Base-by-base conservation (phyloP, 225 moss, liverwort and hornwort genomes). In the Pseudoscleropodium purum region DNA sequence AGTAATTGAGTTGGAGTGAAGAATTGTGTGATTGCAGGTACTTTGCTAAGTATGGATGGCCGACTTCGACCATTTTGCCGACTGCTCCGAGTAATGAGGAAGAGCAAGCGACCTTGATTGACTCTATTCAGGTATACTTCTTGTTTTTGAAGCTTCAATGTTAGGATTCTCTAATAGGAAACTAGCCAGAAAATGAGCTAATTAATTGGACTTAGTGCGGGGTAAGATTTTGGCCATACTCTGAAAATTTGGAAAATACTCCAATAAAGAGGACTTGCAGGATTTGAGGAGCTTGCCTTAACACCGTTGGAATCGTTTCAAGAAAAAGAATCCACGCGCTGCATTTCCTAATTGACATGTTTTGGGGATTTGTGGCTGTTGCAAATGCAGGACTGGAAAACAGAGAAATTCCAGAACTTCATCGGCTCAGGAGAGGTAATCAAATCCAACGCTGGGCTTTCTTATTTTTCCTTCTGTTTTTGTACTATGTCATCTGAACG, bases 381-480 rank as follows among this genome's bases (percentile, higher is more conserved):
- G 68, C 65, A 73, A 89, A 43, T 88, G 91, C 89, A 99, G 97
- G 99, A 97, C 88, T 99, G 99, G 99, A 99, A 99, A 91, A 96
- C 96, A 39, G 91, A 94, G 63, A 97, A 97, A 79, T 99, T 94
- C 90, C 89, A 97, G 87, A 91, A 89, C 64, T 94, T 94, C 56
- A 99, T 99, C 85, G 90, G 95, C 85, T 95, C 99, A 76, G 96
- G 96, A 93, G 93, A 95, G 89, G 98, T 96, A 87, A 91, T 93
- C 43, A 47, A 72, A 36, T 37, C 29, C 84, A 83, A 47, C 86
- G 27, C 51, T 15, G 34, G 49, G 18, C 37, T 85, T 91, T 87
- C 47, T 76, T 54, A 34, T 60, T 49, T 70, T n/a, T 60, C 30
- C 49, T 52, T 65, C 20, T 60, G 56, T 72, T 65, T 65, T 49